These are phyloP conservation scores for Crithidia acanthocephali DNA, from an alignment of 208 protist species.

Conservation along the genomic window DNA sequence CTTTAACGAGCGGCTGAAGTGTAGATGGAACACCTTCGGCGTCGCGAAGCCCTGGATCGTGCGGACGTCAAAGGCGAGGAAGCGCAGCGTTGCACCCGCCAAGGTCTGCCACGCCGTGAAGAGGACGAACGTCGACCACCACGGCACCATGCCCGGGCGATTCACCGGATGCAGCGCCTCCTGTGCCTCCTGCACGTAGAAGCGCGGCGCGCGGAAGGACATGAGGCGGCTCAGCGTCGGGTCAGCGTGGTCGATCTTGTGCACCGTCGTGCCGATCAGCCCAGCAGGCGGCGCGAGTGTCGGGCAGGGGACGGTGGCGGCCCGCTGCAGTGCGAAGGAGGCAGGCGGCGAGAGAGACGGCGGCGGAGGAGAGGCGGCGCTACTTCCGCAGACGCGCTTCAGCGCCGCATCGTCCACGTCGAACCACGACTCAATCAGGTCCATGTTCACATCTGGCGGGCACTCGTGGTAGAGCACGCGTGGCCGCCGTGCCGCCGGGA, in stretches of 20 bases:
- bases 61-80: conserved; percentile 81
- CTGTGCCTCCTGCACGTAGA: conserved; percentile 34
- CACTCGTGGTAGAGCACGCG: conserved; percentile 31
- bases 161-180: conserved; percentile 56
- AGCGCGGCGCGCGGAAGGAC: conserved; percentile 27
- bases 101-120: conserved; percentile 64
- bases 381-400: conserved; percentile 4
- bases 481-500: not conserved
- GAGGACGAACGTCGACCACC: conserved; percentile 82
- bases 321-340: not conserved
- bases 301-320: not conserved
- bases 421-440: conserved; percentile 19
- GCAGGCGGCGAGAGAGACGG: not conserved
- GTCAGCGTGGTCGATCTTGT: not conserved
- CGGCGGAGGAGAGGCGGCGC: not conserved
- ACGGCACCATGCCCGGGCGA: conserved; percentile 79
- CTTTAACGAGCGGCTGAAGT: conserved; percentile 36
- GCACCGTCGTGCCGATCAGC: not conserved
- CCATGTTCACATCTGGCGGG: conserved; percentile 16
- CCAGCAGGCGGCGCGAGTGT: not conserved
- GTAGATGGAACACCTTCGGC: conserved; percentile 70
- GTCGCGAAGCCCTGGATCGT: conserved; percentile 42
- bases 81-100: conserved; percentile 52
- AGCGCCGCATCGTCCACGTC: conserved; percentile 23
- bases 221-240: not conserved